These are phyloP conservation scores for Pseudovirgaria hyperparasitica DNA, from an alignment of 2,329 filamentous ascomycete species.

Conservation along the genomic window DNA sequence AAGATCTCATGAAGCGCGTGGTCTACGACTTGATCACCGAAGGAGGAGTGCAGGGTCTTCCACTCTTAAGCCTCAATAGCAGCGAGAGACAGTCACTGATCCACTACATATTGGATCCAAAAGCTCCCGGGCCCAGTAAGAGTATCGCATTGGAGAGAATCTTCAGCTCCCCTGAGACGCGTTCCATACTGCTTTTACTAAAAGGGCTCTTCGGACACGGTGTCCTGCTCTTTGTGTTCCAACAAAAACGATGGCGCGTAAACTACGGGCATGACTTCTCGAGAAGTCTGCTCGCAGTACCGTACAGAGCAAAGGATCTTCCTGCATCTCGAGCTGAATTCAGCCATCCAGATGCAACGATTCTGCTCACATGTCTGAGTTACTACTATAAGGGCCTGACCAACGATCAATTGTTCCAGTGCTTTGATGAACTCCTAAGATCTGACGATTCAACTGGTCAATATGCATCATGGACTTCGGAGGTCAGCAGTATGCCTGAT, in stretches of 20 bases:
- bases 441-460: conserved; percentile 37
- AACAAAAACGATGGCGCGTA: conserved; percentile 46
- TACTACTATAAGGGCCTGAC: conserved; percentile 50
- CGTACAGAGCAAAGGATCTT: conserved; percentile 49
- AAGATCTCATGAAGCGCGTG: conserved; percentile 25
- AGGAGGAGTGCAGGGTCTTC: conserved; percentile 19
- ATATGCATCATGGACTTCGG: conserved; percentile 36
- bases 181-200: conserved; percentile 28
- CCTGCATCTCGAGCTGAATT: conserved; percentile 49
- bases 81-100: conserved; percentile 17
- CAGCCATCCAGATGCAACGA: conserved; percentile 51
- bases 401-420: conserved; percentile 31
- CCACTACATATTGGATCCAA: conserved; percentile 28
- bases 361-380: conserved; percentile 48
- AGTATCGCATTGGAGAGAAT: conserved; percentile 15
- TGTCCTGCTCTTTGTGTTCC: conserved; percentile 38
- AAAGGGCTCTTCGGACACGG: conserved; percentile 40
- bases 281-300: conserved; percentile 28
- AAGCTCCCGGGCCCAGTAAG: too few relatives aligned
- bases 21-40: conserved; percentile 44
- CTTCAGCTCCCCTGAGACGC: conserved; percentile 5
- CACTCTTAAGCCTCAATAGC: conserved; percentile 28
- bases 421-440: conserved; percentile 32
- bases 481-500: conserved; percentile 25
- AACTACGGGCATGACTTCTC: conserved; percentile 41